Conservation (phyloP, 768 basidiomycete genomes). For the Leccinum subtestaceum region DNA sequence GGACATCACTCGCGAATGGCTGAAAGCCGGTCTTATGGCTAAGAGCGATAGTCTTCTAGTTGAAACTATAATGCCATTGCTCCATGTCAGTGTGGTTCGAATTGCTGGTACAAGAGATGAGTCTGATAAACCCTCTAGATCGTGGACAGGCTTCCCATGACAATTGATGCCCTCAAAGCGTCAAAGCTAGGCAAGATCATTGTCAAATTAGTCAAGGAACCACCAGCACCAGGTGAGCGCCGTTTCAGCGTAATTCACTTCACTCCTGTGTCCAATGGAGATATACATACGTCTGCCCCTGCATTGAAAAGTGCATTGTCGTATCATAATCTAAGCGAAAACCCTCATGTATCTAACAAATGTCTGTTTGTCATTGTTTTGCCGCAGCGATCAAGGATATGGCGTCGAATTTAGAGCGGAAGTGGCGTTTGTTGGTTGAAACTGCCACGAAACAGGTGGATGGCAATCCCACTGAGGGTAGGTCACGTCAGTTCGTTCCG, state of each 20-base stretch:
- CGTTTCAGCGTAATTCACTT: slow-evolving; percentile 14
- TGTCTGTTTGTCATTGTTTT: slow-evolving; percentile 40
- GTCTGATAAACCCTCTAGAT: slow-evolving; percentile 43
- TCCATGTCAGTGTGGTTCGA: slow-evolving; percentile 64
- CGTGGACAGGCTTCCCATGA: slow-evolving; percentile 79
- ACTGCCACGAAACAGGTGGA: slow-evolving; percentile 45
- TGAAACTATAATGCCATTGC: slow-evolving; percentile 81
- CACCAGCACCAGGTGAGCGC: slow-evolving; percentile 76
- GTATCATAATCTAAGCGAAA: slow-evolving; percentile 34
- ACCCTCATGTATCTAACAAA: slow-evolving; percentile 66
- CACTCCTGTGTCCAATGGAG: slow-evolving; percentile 24
- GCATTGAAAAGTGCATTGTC: slow-evolving; percentile 31
- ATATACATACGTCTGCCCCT: slow-evolving; percentile 29
- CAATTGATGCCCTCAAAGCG: slow-evolving; percentile 60
- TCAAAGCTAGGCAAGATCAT: slow-evolving; percentile 82
- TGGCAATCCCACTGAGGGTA: slow-evolving; percentile 60
- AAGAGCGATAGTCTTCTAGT: slow-evolving; percentile 53
- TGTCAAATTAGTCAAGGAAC: slow-evolving; percentile 72
- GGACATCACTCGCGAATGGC: slow-evolving; percentile 79
- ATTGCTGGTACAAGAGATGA: slow-evolving; percentile 4
- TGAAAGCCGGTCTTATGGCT: slow-evolving; percentile 63
- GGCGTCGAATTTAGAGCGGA: slow-evolving; percentile 82
- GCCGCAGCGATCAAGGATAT: slow-evolving; percentile 87
- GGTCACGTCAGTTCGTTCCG: slow-evolving; percentile 54
- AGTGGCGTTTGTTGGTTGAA: slow-evolving; percentile 70